These are phyloP conservation scores for Phialophora chinensis DNA, from an alignment of 2,329 filamentous ascomycete species.

Conservation along the genomic window DNA sequence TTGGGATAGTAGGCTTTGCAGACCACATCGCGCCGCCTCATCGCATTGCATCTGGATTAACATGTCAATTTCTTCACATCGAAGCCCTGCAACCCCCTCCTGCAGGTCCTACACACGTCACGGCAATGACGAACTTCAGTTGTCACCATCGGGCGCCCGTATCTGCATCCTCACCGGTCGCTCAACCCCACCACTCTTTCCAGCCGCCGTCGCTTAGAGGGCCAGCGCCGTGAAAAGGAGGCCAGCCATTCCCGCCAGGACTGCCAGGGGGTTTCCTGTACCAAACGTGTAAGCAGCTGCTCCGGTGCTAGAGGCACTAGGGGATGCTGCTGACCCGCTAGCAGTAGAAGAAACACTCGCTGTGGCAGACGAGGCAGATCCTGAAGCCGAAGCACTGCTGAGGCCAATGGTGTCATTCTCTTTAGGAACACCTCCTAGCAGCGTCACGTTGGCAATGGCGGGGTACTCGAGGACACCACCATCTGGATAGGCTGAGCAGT, in stretches of 20 bases:
- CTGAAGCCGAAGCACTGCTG: neutral
- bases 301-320: slow-evolving; percentile 23
- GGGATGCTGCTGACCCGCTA: slow-evolving; percentile 15
- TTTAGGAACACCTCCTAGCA: slow-evolving; percentile 23
- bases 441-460: slow-evolving; percentile 26
- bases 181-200: slow-evolving; percentile 10
- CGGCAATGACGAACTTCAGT: neutral
- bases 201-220: slow-evolving; percentile 16
- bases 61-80: neutral
- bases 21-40: neutral
- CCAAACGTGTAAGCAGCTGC: slow-evolving; percentile 22
- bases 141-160: neutral
- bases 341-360: slow-evolving; percentile 16
- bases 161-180: neutral
- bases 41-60: neutral
- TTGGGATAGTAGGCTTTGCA: neutral
- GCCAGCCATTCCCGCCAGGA: slow-evolving; percentile 7
- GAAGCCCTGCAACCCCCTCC: neutral
- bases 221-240: slow-evolving; percentile 14
- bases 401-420: slow-evolving; percentile 21
- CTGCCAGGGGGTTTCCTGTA: slow-evolving; percentile 14
- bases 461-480: slow-evolving; percentile 20
- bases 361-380: slow-evolving; percentile 10
- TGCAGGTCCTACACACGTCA: neutral
- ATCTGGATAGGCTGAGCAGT: slow-evolving; percentile 31